These are phyloP conservation scores for Pseudonitzschia pungens DNA, from an alignment of 108 stramenopile species.

Conservation along the genomic window DNA sequence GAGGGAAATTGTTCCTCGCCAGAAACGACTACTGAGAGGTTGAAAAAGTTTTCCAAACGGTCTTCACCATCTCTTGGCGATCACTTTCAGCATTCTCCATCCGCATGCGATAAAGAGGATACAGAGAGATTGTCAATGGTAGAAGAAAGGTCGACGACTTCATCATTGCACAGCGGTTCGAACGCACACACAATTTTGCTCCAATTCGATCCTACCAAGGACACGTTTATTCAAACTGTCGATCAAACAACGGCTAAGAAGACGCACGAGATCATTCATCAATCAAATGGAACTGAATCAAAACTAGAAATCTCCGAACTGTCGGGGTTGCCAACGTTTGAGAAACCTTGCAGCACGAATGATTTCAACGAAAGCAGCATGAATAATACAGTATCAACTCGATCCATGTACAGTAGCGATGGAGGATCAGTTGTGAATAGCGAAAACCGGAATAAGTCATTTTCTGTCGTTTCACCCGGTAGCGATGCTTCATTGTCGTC, in stretches of 20 bases:
- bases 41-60: too few species aligned
- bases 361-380: neutral
- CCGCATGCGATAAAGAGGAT: neutral
- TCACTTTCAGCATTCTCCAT: too few species aligned
- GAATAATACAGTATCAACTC: neutral
- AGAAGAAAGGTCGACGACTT: neutral
- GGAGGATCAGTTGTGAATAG: neutral
- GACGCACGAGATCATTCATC: constrained; percentile 16
- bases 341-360: constrained; percentile 5
- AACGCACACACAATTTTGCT: constrained; percentile 18
- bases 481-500: too few species aligned
- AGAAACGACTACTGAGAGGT: too few species aligned
- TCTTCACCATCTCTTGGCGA: neutral
- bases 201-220: constrained; percentile 34
- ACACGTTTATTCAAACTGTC: constrained; percentile 10
- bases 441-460: neutral
- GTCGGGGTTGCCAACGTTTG: constrained; percentile 33
- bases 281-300: constrained; percentile 26
- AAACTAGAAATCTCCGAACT: constrained; percentile 25
- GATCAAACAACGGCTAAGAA: constrained; percentile 19
- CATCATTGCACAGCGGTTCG: neutral
- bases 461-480: neutral
- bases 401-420: constrained; percentile 1
- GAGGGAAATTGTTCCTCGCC: too few species aligned
- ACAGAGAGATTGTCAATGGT: neutral